Base-by-base conservation (phyloP, 306 rosid species). In the Morella rubra region DNA sequence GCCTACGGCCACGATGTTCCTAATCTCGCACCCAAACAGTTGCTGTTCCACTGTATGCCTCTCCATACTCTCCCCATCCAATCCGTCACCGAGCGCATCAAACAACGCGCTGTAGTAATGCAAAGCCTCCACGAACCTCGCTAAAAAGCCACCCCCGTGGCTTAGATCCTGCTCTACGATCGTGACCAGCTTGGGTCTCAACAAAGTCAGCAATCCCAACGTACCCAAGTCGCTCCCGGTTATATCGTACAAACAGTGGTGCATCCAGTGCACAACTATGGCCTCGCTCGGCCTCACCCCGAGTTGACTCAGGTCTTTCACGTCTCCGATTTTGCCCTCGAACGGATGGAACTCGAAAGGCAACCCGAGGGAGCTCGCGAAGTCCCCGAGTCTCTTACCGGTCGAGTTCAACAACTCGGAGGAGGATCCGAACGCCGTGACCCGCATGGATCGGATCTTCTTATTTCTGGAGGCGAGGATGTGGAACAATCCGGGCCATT, bases 51-150 rank as follows among this genome's bases (percentile, higher is more conserved):
- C 99, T 87, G 74, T 81, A 78, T 95, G 93, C 82, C 99, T 79
- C 83, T 95, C 99, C 0, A 84, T 7, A 61, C 91, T 89, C 7
- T 92, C 97, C 69, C n/a, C 81, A 44, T 62, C 80, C 64, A 91
- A 82, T 0, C 95, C 93, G 6, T 92, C 99, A 71, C 99, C 99
- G 0, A 95, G 97, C 82, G 99, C 99, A 85, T 95, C 99, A 82
- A 95, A 95, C 84, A 95, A 84, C 89, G 99, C 99, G 89, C 99
- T 92, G 87, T 95, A 95, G 77, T 95, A 95, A 85, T 95, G 99
- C 87, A 95, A 60, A 6, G 99, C 99, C 67, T 95, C 99, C 59
- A 95, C 99, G 74, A 95, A 95, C 87, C 99, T 70, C n/a, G 93
- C 93, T 10, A 95, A 40, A 64, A 95, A 95, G 54, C 86, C 86